phyloP scores from a whole-genome alignment of 75 land plant species.

The Larix kaempferi region DNA sequence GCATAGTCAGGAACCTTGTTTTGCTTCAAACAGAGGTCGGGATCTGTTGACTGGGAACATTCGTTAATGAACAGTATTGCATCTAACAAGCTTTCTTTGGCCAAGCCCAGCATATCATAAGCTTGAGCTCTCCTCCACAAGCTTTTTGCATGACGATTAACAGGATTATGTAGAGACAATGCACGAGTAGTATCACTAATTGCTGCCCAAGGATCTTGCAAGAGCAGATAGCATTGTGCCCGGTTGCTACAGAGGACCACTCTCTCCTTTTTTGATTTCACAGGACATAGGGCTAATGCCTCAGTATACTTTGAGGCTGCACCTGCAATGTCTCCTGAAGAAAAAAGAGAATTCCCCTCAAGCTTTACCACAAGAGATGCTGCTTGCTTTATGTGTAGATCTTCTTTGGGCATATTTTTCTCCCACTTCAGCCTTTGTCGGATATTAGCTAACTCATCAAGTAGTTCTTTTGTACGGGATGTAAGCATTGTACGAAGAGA shows the following conservation, averaged over 20 bases:
- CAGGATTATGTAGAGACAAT: constrained; percentile 84
- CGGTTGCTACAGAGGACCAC: constrained; percentile 92
- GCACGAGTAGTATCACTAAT: constrained; percentile 97
- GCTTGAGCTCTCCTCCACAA: constrained; percentile 99
- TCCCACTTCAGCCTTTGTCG: constrained; percentile 78
- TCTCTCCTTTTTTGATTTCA: constrained; percentile 87
- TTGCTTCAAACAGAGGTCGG: constrained; percentile 70
- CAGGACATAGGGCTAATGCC: constrained; percentile 86
- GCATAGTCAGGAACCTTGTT: constrained; percentile 96
- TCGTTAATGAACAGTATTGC: constrained; percentile 97
- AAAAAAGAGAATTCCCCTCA: constrained; percentile 93
- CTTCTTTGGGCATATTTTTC: constrained; percentile 88
- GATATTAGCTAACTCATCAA: constrained; percentile 63
- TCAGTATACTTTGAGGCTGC: constrained; percentile 94
- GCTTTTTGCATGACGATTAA: constrained; percentile 93
- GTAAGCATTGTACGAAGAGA: constrained; percentile 36
- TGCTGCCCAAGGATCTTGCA: constrained; percentile 81
- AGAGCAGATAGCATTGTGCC: constrained; percentile 90
- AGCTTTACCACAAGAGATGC: constrained; percentile 92
- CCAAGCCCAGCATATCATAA: constrained; percentile 87
- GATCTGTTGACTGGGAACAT: constrained; percentile 84
- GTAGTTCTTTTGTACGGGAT: constrained; percentile 48
- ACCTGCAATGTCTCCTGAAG: constrained; percentile 85
- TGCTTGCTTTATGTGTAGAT: constrained; percentile 95
- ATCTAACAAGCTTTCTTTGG: constrained; percentile 96